Base-by-base conservation (phyloP, 148 eudicot species). In the Mesembryanthemum crystallinum region DNA sequence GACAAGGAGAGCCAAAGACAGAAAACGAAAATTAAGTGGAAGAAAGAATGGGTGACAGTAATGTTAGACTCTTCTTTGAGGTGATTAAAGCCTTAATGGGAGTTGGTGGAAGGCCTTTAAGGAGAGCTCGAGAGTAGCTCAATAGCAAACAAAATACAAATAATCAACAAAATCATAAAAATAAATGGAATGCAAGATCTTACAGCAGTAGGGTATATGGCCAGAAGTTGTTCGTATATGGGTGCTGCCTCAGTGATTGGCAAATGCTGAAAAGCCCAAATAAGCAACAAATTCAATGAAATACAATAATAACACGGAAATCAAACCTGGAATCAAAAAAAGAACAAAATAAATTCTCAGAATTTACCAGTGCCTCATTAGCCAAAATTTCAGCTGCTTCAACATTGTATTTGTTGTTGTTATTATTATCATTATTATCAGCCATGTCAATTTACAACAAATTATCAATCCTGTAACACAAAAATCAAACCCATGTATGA, bases 361-460 rank as follows among this genome's bases (percentile, higher is more conserved):
- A 72, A 32, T 21, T 70, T 75, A 94, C 98, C 97, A 78, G 73
- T 57, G 97, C 98, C 68, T 92, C 94, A 43, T 86, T 89, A 7
- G 98, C 97, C 67, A 89, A 87, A 80, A 77, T 76, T 77, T 92
- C 98, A 51, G 98, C 97, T 72, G 98, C 92, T 82, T 92, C 96
- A 47, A 88, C 84, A 65, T 82, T 88, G 79, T 89, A 92, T 55
- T 88, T 88, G 52, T 87, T 78, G 52, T 86, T 78, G 1, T 23
- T 61, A 23, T 45, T 58, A 49, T 23, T 61, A 23, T 45, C 43
- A 49, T 15, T 52, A 68, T 23, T 45, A 47, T 72, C 77, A 49
- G 73, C 63, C 83, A 81, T 81, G 28, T 18, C 20, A 71, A 77
- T 24, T 32, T 33, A 60, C 54, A 62, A 23, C n/a, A 37, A 21